These are phyloP conservation scores for Blastobotrys apis DNA, from an alignment of 1,139 yeast species.

Conservation along the genomic window DNA sequence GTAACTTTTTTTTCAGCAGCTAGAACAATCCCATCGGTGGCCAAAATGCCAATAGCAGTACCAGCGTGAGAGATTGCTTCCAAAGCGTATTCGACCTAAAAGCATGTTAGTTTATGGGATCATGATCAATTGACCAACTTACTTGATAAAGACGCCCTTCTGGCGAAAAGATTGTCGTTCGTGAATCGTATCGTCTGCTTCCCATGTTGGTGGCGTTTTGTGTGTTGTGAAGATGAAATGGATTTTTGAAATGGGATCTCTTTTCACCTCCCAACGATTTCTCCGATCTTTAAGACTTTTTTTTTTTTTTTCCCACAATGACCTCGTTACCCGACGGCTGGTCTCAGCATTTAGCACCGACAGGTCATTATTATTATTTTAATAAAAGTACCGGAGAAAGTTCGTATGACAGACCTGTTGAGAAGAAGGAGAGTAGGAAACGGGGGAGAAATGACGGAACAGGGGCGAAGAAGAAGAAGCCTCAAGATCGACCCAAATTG, in stretches of 20 bases:
- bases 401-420: slow-evolving; percentile 32
- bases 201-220: slow-evolving; percentile 38
- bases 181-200: slow-evolving; percentile 86
- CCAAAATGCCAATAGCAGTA: slow-evolving; percentile 91
- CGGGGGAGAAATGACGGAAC: not conserved
- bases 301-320: too few relatives aligned
- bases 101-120: slow-evolving; percentile 9
- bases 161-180: slow-evolving; percentile 98
- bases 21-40: slow-evolving; percentile 87
- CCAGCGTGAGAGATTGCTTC: slow-evolving; percentile 98
- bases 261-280: too few relatives aligned
- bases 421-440: too few relatives aligned
- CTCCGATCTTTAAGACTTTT: too few relatives aligned
- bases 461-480: slow-evolving; percentile 4
- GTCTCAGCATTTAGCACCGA: slow-evolving; percentile 34
- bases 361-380: slow-evolving; percentile 35
- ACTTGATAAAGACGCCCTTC: slow-evolving; percentile 95
- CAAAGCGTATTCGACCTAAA: slow-evolving; percentile 83
- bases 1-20: slow-evolving; percentile 97
- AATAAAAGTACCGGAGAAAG: slow-evolving; percentile 30
- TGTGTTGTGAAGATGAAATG: not conserved
- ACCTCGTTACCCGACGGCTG: too few relatives aligned
- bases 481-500: slow-evolving; percentile 20
- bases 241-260: too few relatives aligned
- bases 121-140: slow-evolving; percentile 21